Evolutionary conservation across 805 yeast species (phyloP).

Genomic region (Cyberlindnera mycetangii): DNA sequence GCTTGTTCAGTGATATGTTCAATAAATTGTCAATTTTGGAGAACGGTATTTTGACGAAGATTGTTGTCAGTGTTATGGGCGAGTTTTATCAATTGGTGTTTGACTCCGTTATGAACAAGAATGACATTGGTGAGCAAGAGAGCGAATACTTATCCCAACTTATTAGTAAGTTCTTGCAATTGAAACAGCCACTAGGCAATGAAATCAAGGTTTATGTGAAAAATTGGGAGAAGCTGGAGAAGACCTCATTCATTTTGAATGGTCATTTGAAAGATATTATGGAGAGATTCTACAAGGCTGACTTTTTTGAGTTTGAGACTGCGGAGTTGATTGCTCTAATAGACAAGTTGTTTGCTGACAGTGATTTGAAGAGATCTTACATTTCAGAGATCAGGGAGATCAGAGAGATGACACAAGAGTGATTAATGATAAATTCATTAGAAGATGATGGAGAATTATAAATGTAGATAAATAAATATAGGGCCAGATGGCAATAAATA

Average conservation of each 20-base stretch:
- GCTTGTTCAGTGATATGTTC: slow-evolving; percentile 6
- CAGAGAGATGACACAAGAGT: slow-evolving; percentile 34
- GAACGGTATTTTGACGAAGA: slow-evolving; percentile 2
- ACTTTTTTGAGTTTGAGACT: slow-evolving; percentile 36
- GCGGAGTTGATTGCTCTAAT: slow-evolving; percentile 36
- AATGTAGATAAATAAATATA: background rate
- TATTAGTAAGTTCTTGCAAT: slow-evolving; percentile 16
- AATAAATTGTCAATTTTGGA: slow-evolving; percentile 10
- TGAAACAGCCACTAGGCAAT: slow-evolving; percentile 17
- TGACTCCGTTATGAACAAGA: slow-evolving; percentile 14
- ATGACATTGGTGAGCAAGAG: slow-evolving; percentile 26
- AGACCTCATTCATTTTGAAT: slow-evolving; percentile 22
- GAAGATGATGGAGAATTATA: no score
- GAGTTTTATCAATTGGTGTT: slow-evolving; percentile 22
- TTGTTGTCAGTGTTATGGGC: slow-evolving; percentile 17
- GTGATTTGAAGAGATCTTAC: slow-evolving; percentile 32
- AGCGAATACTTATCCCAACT: slow-evolving; percentile 22
- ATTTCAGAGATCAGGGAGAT: slow-evolving; percentile 42
- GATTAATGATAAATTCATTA: background rate
- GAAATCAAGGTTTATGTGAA: slow-evolving; percentile 9
- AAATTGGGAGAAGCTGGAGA: slow-evolving; percentile 22
- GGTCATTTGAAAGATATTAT: slow-evolving; percentile 40
- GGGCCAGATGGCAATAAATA: background rate
- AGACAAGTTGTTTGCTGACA: slow-evolving; percentile 39
- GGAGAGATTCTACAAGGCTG: slow-evolving; percentile 40